A percentile compares a stretch with the other conserved stretches of the same genome.
phyloP scores from a whole-genome alignment of 768 basidiomycete species.

The Tricholoma matsutake region DNA sequence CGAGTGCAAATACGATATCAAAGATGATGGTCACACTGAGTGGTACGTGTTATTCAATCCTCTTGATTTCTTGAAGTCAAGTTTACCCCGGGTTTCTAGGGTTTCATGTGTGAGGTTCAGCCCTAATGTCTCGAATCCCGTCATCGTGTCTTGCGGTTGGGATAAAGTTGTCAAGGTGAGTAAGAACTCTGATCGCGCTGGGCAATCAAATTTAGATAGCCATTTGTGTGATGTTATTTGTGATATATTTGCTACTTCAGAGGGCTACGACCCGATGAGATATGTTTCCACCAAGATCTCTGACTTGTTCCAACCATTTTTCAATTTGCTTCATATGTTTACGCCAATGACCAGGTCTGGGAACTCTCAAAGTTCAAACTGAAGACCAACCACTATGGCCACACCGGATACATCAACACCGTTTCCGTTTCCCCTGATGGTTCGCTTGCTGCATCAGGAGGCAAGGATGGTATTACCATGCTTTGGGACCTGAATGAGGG shows the following conservation, averaged over 20 bases:
- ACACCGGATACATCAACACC: constrained; percentile 99
- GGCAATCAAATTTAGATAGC: constrained; percentile 1
- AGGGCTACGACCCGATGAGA: constrained; percentile 68
- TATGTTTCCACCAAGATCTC: constrained; percentile 78
- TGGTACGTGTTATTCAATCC: constrained; percentile 51
- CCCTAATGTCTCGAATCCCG: constrained; percentile 95
- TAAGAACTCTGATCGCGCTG: constrained; percentile 8
- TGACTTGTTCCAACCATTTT: constrained; percentile 38
- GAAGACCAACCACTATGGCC: constrained; percentile 99
- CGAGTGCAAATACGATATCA: constrained; percentile 99
- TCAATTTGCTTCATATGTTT: constrained; percentile 25
- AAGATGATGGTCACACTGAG: constrained; percentile 97
- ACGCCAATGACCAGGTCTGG: constrained; percentile 73
- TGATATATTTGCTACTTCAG: constrained; percentile 88
- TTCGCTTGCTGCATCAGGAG: constrained; percentile 97
- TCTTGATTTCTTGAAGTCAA: background rate
- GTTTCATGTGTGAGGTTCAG: constrained; percentile 99
- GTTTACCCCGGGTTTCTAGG: constrained; percentile 43
- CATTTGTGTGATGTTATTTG: constrained; percentile 31
- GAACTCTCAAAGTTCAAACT: constrained; percentile 99
- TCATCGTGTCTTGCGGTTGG: constrained; percentile 99
- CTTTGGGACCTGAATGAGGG: constrained; percentile 99
- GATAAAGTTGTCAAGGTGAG: constrained; percentile 99
- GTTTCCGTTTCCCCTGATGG: constrained; percentile 98
- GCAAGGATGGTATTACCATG: constrained; percentile 99